Evolutionary conservation across 495 filamentous ascomycete genomes (phyloP).

Genomic region (Extremus antarcticus): DNA sequence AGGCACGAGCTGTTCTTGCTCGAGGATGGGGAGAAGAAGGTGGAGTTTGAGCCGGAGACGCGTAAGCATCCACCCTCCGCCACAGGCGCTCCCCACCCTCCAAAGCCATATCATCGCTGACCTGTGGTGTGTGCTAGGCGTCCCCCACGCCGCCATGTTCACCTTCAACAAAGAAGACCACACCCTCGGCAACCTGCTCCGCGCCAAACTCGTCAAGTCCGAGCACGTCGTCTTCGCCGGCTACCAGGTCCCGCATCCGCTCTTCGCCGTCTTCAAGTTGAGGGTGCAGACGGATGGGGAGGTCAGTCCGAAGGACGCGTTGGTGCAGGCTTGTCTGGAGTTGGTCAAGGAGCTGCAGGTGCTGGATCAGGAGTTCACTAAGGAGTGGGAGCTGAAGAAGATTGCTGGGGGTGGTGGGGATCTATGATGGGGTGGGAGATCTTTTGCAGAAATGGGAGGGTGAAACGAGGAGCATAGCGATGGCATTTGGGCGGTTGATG

Average conservation of each 20-base stretch:
- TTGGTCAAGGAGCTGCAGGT: slow-evolving; percentile 66
- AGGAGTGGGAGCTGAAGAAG: slow-evolving; percentile 88
- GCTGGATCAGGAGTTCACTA: slow-evolving; percentile 78
- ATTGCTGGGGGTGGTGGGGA: slow-evolving; percentile 34
- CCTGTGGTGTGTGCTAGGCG: slow-evolving; percentile 43
- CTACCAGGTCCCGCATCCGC: slow-evolving; percentile 75
- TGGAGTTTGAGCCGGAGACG: slow-evolving; percentile 72
- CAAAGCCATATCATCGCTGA: slow-evolving; percentile 9
- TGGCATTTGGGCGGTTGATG: not conserved
- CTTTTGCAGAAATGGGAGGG: not conserved
- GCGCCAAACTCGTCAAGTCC: slow-evolving; percentile 66
- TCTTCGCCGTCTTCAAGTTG: slow-evolving; percentile 73
- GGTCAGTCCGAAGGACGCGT: slow-evolving; percentile 72
- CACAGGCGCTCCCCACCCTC: no score
- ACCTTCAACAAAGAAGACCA: slow-evolving; percentile 95
- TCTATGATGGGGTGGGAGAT: not conserved
- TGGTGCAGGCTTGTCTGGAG: slow-evolving; percentile 66
- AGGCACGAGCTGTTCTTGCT: slow-evolving; percentile 92
- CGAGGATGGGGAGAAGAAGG: slow-evolving; percentile 79
- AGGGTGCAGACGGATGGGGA: slow-evolving; percentile 87
- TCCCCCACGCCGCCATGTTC: slow-evolving; percentile 77
- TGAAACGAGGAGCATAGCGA: slow-evolving; percentile 3
- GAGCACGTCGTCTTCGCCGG: slow-evolving; percentile 72
- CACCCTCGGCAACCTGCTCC: slow-evolving; percentile 83
- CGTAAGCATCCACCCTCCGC: slow-evolving; percentile 47